Conservation (phyloP, 2,329 filamentous ascomycete genomes). For the Aureobasidium sp. region DNA sequence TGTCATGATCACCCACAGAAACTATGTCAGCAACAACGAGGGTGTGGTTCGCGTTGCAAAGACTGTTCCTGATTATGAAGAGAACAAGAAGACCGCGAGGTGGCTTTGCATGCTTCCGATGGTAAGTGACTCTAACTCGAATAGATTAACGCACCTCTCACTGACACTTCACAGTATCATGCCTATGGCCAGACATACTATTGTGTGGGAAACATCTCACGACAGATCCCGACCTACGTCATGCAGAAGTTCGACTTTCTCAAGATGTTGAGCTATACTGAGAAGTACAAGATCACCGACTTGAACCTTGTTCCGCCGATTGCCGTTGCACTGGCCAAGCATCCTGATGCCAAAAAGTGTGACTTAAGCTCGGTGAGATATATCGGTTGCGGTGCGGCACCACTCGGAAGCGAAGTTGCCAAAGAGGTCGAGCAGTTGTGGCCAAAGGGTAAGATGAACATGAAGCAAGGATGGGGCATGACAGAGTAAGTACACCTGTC, state of each 20-base stretch:
- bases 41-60: constrained; percentile 49
- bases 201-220: constrained; percentile 51
- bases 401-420: constrained; percentile 40
- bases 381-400: constrained; percentile 63
- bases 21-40: constrained; percentile 64
- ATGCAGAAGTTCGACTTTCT: constrained; percentile 73
- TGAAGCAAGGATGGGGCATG: constrained; percentile 80
- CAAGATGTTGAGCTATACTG: constrained; percentile 60
- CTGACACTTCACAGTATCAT: constrained; percentile 35
- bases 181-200: constrained; percentile 59
- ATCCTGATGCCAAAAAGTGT: constrained; percentile 56
- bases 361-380: constrained; percentile 60
- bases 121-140: constrained; percentile 16
- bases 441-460: constrained; percentile 41
- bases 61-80: constrained; percentile 44
- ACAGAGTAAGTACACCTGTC: constrained; percentile 51
- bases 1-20: constrained; percentile 71
- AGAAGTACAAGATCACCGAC: constrained; percentile 61
- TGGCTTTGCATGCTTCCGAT: constrained; percentile 67
- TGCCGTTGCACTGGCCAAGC: constrained; percentile 64
- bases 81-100: constrained; percentile 36
- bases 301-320: constrained; percentile 68
- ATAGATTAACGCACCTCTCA: not conserved
- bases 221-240: constrained; percentile 63
- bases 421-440: constrained; percentile 53